Conservation (phyloP, 2,329 filamentous ascomycete species). For the Cladobotryum mycophilum region DNA sequence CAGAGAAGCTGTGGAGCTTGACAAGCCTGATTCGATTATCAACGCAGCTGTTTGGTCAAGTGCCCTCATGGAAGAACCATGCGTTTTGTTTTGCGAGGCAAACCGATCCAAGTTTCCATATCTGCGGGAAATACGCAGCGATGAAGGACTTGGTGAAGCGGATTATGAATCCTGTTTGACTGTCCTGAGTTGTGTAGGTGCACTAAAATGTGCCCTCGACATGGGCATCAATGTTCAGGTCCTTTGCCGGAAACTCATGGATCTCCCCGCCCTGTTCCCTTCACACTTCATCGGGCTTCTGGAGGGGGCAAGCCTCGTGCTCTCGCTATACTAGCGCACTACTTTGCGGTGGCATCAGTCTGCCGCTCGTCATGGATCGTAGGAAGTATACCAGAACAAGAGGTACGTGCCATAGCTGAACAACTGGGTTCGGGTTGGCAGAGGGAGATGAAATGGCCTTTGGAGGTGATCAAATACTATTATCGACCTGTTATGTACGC, state of each 20-base stretch:
- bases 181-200: slow-evolving; percentile 15
- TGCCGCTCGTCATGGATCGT: slow-evolving; percentile 14
- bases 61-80: slow-evolving; percentile 11
- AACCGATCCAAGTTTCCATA: slow-evolving; percentile 10
- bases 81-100: slow-evolving; percentile 2
- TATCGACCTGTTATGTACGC: too few species aligned
- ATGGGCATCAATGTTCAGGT: slow-evolving; percentile 12
- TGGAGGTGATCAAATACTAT: background rate
- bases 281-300: slow-evolving; percentile 15
- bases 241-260: slow-evolving; percentile 15
- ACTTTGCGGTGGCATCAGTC: slow-evolving; percentile 16
- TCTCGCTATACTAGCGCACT: slow-evolving; percentile 19
- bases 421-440: slow-evolving; percentile 7
- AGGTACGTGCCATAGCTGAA: slow-evolving; percentile 9
- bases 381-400: slow-evolving; percentile 4
- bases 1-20: slow-evolving; percentile 8
- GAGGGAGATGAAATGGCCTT: slow-evolving; percentile 11
- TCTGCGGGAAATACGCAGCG: slow-evolving; percentile 4
- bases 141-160: slow-evolving; percentile 5
- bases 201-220: slow-evolving; percentile 12
- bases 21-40: slow-evolving; percentile 12
- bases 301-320: slow-evolving; percentile 15
- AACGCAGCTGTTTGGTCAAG: slow-evolving; percentile 11
- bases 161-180: slow-evolving; percentile 16
- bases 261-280: slow-evolving; percentile 17